Evolutionary conservation across 352 stramenopile species (phyloP).

Genomic region (Pythium apleroticum): DNA sequence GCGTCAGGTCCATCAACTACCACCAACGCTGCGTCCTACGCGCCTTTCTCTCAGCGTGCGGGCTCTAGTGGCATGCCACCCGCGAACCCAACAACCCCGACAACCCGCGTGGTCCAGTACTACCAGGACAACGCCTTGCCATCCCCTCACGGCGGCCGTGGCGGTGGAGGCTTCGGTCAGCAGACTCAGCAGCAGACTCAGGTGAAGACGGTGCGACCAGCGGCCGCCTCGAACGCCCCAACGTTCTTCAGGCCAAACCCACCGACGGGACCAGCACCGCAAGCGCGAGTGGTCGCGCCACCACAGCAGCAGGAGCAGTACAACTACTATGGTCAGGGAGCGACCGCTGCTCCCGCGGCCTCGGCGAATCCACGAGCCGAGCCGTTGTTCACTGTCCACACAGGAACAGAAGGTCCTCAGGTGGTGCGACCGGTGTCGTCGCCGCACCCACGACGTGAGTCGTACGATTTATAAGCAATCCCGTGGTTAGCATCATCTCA

Average conservation of each 20-base stretch:
- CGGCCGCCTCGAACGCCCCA: conserved; percentile 20
- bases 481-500: neutral
- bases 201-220: conserved; percentile 26
- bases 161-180: conserved; percentile 16
- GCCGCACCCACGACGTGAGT: conserved; percentile 36
- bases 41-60: conserved; percentile 24
- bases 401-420: conserved; percentile 16
- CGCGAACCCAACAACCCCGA: conserved; percentile 26
- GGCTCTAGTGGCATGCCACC: neutral
- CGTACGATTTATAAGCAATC: conserved; percentile 37
- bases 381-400: conserved; percentile 22
- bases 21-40: conserved; percentile 22
- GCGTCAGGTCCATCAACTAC: conserved; percentile 20
- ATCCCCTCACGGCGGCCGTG: conserved; percentile 17
- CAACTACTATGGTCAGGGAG: conserved; percentile 14
- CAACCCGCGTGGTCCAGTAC: conserved; percentile 28
- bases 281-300: neutral
- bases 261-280: conserved; percentile 6
- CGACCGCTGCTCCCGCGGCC: neutral
- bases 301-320: conserved; percentile 18
- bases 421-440: conserved; percentile 27
- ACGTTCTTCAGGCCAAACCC: conserved; percentile 26
- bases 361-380: conserved; percentile 15
- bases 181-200: conserved; percentile 6
- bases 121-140: conserved; percentile 29